Evolutionary conservation across 2,329 filamentous ascomycete species (phyloP), one percentile per base, ranked within the genome.

Genomic region (Cladophialophora carrionii): DNA sequence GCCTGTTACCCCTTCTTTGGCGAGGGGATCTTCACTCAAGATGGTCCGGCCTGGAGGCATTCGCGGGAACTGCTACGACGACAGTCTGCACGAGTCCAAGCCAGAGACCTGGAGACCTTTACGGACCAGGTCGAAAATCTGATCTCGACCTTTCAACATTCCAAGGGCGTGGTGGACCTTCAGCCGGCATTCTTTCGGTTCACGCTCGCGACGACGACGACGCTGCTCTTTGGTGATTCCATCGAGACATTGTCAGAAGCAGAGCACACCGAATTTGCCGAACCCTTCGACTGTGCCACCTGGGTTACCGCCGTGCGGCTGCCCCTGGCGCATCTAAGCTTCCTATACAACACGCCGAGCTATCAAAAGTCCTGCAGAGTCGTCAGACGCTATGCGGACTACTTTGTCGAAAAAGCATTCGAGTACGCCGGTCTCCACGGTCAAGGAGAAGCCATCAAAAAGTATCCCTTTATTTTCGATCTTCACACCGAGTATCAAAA

Each of bases 121-220:
- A 67, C 71, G 49, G 68, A 71, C 12, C 70, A 72, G 49, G 72
- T 72, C 14, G 43, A 67, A n/a, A 54, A 20, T 10, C 53, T 68
- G 20, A 55, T 66, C 4, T 52, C 57, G 1, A 56, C 41, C 37
- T 48, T 72, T 37, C 61, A 56, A 37, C 20, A 56, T 24, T 64
- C 51, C 8, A 60, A 52, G 1, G 62, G 57, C 24, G 34, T 54
- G 12, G 74, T 82, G 5, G 81, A 84, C 66, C 72, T 84, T 4
- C 78, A 80, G 68, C 76, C 76, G 0, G 72, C 83, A 9, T 79
- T 83, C 69, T 83, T 82, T 74, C 76, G 77, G 41, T 74, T 82
- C 48, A 82, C 81, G 1, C 74, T 84, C 14, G 81, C 83, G 63
- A 78, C 79, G 0, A 76, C 81, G 0, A 82, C 81, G 10, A 78